Base-by-base conservation (phyloP, 495 filamentous ascomycete species). In the Podospora conica region DNA sequence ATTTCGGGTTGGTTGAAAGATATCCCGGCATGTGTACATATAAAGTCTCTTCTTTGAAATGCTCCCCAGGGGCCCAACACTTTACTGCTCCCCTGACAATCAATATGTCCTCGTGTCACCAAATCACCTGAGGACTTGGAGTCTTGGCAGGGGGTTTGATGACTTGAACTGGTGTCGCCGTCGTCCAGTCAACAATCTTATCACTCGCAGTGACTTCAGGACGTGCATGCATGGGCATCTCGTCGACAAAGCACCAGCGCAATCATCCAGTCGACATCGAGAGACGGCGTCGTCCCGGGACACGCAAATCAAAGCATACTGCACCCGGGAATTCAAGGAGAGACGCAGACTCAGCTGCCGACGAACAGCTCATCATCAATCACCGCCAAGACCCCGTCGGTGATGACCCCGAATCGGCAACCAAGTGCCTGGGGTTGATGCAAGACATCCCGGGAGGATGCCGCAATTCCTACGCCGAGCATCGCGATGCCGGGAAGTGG, bases 211-310 rank as follows among this genome's bases (percentile, higher is more conserved):
- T 7, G 15, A 6, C 33, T 48, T 48, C 33, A 48, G 9, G 9
- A 3, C n/a, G n/a, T n/a, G n/a, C n/a, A n/a, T n/a, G n/a, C n/a
- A n/a, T n/a, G n/a, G n/a, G n/a, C n/a, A n/a, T n/a, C n/a, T n/a
- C n/a, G n/a, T n/a, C n/a, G n/a, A n/a, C n/a, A n/a, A n/a, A n/a
- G n/a, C n/a, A n/a, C n/a, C n/a, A n/a, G n/a, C n/a, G n/a, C n/a
- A n/a, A n/a, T n/a, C n/a, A n/a, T n/a, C n/a, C n/a, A 40, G 4
- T 15, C 6, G 6, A 48, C 40, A n/a, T 31, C 29, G 10, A n/a
- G n/a, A n/a, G n/a, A 31, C 10, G 0, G 6, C 29, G 0, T 11
- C 29, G 0, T 9, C 29, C 10, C 0, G 2, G 9, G 3, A 2
- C 10, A 31, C 29, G n/a, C n/a, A n/a, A n/a, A n/a, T n/a, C n/a